Base-by-base conservation (phyloP, 2,329 filamentous ascomycete species). In the Neoscytalidium dimidiatum region DNA sequence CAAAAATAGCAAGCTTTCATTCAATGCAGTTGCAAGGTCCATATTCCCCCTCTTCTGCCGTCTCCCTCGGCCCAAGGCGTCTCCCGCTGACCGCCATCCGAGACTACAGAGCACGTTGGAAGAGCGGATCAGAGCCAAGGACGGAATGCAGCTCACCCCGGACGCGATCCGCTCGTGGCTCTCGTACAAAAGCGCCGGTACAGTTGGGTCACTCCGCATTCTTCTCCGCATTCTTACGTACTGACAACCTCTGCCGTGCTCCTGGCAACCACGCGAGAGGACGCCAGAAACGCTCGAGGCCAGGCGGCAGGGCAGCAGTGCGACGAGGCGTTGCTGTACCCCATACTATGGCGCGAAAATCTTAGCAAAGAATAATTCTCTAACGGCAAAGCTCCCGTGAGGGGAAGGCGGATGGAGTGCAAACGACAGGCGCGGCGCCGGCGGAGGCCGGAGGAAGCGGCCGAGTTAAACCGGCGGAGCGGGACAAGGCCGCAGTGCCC, bases 171-270 rank as follows among this genome's bases (percentile, higher is more conserved):
- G 52, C 23, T 57, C 35, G 17, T 43, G 19, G 35, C 26, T 28
- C 38, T 58, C 17, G 28, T 28, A 33, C 21, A n/a, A 38, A 13
- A 9, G 29, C 3, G 33, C 19, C 17, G 17, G 17, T 19, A n/a
- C 33, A 6, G 11, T n/a, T 21, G 31, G 19, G 9, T 31, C 28
- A 46, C 56, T 60, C 56, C 56, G 56, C 56, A 60, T 60, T 60
- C 56, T 60, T 60, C 56, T 48, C 56, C 56, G 56, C 56, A 48
- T 46, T 60, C 38, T 60, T 60, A 60, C 56, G 56, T 60, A 60
- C 56, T 60, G 56, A 23, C 35, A 58, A 44, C 53, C 53, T 14
- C 33, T 41, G 33, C 31, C 52, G 33, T 17, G 33, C 33, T 23
- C 13, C 7, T 41, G 26, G 26, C 41, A 38, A 14, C 38, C 38